Evolutionary conservation across 1,284 basidiomycete species (phyloP).

Genomic region (Rhizoctonia solani): DNA sequence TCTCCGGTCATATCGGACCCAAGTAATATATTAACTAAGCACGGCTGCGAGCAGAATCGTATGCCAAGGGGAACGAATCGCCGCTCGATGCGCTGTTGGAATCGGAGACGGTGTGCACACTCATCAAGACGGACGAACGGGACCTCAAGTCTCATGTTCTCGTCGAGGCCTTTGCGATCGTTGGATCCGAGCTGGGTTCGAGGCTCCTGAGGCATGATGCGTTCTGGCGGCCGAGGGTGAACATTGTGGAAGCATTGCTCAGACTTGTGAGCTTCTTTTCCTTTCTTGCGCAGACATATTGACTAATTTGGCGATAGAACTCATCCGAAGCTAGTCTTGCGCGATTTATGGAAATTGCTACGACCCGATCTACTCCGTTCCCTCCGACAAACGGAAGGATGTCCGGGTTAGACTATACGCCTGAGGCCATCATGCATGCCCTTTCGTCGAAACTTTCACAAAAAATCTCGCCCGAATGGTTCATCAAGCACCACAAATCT

Average conservation of each 20-base stretch:
- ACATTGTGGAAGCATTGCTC: constrained; percentile 11
- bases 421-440: not conserved
- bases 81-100: constrained; percentile 12
- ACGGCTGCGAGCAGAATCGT: not conserved
- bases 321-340: not conserved
- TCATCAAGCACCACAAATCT: constrained; percentile 7
- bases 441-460: not conserved
- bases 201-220: constrained; percentile 5
- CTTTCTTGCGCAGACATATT: not conserved
- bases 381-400: not conserved
- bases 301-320: not conserved
- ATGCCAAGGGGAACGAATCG: constrained; percentile 6
- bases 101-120: constrained; percentile 16
- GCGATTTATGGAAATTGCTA: constrained; percentile 3
- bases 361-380: not conserved
- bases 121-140: constrained; percentile 13
- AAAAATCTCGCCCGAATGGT: not conserved
- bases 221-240: constrained; percentile 27
- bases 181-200: constrained; percentile 2
- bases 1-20: not conserved
- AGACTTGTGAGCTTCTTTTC: not conserved
- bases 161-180: constrained; percentile 25
- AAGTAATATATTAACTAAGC: not conserved
- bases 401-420: constrained; percentile 1
- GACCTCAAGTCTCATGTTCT: constrained; percentile 27